Evolutionary conservation across 768 basidiomycete genomes (phyloP), one percentile per base, ranked within the genome.

Genomic region (Boletus rufocinnamomeus): DNA sequence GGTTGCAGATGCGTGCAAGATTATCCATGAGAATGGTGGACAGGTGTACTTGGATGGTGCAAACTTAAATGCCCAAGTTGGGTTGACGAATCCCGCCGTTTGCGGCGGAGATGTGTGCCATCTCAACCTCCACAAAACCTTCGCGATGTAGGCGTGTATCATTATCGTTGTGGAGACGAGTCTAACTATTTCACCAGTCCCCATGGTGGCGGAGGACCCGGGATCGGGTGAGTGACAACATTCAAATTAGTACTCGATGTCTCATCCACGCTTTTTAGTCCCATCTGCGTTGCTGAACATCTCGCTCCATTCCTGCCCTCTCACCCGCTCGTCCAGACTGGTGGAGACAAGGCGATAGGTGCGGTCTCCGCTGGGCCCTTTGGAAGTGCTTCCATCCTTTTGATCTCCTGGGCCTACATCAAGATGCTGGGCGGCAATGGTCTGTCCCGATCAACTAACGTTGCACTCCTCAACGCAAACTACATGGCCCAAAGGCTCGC

Each of bases 351-450:
- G 50, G 85, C 89, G 2, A 98, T 99, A 61, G 79, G 88, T 32
- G 91, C 97, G 7, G 89, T 98, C 47, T 86, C 96, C 10, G 92
- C 92, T 0, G 94, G 91, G 2, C 97, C 95, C 0, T 98, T 86
- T 70, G 96, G 97, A 46, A 95, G 93, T 63, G 92, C 97, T 3
- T 95, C 93, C 8, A 95, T 99, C 67, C 87, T 92, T 48, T 81
- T 95, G 60, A 98, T 98, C 67, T 98, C 95, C 0, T 98, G 96
- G 95, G 96, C 97, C 14, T 99, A 97, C 74, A 93, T 97, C 82
- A 96, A 92, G 78, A 98, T 99, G 97, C 84, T 99, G n/a, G 97
- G 97, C 28, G 96, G 95, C 9, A 78, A 84, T 55, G 97, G 97
- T 8, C 83, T 99, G 28, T 83, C 86, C 25, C 83, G 93, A 58